These are phyloP conservation scores for Myxozyma mucilagina DNA, from an alignment of 805 yeast species.

Conservation along the genomic window DNA sequence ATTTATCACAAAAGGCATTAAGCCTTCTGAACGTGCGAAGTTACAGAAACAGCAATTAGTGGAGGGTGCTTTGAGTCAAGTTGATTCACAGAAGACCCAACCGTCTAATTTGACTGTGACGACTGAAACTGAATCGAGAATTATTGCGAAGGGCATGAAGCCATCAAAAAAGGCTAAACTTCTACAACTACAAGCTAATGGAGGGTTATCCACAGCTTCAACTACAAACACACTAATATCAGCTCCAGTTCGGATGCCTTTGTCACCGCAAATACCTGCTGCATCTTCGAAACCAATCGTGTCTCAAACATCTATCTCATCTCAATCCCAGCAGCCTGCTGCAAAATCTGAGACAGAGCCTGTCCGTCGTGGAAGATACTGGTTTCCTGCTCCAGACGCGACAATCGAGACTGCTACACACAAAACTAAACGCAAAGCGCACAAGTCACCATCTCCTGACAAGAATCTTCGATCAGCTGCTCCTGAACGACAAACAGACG, in stretches of 20 bases:
- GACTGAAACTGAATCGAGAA: neutral
- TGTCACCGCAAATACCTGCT: too few species aligned
- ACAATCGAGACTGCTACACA: neutral
- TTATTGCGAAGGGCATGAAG: neutral
- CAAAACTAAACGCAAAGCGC: neutral
- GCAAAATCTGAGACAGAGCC: neutral
- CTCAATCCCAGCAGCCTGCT: neutral
- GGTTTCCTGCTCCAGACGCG: neutral
- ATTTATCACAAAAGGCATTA: conserved; percentile 1
- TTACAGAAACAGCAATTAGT: neutral
- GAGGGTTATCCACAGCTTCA: neutral
- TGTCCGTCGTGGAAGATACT: neutral
- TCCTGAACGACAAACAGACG: neutral
- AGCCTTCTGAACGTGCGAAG: conserved; percentile 4
- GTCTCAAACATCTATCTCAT: neutral
- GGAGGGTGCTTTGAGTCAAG: neutral
- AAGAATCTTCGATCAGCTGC: neutral
- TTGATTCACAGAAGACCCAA: neutral
- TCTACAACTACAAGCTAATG: too few species aligned
- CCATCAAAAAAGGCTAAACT: too few species aligned
- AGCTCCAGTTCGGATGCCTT: too few species aligned
- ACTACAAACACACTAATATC: neutral
- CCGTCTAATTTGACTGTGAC: neutral
- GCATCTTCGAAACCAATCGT: too few species aligned
- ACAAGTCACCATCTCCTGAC: neutral